Evolutionary conservation across 768 basidiomycete species (phyloP).

Genomic region (Termitomyces sp.): DNA sequence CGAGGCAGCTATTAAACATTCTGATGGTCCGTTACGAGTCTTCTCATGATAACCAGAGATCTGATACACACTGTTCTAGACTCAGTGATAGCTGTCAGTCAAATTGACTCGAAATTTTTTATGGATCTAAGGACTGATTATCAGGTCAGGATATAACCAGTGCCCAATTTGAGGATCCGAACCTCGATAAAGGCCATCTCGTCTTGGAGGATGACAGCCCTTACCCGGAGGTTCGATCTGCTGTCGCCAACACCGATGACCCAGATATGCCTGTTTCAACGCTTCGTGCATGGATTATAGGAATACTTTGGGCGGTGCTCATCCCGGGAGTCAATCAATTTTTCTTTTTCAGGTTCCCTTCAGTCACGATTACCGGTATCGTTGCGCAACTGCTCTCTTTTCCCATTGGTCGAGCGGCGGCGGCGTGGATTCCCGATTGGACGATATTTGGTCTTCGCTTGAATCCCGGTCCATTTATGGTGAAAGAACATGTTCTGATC

Average conservation of each 20-base stretch:
- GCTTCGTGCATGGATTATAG: constrained; percentile 48
- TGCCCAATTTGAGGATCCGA: constrained; percentile 41
- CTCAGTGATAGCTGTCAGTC: constrained; percentile 26
- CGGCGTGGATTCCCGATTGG: constrained; percentile 48
- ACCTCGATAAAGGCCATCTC: constrained; percentile 37
- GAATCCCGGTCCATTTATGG: constrained; percentile 74
- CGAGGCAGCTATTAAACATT: constrained; percentile 13
- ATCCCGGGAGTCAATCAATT: constrained; percentile 54
- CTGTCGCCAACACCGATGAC: constrained; percentile 66
- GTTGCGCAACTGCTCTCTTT: constrained; percentile 71
- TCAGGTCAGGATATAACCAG: constrained; percentile 26
- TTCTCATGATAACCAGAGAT: background rate
- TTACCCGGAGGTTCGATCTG: constrained; percentile 72
- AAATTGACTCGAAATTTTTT: background rate
- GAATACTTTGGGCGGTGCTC: constrained; percentile 48
- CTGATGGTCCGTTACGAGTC: constrained; percentile 21
- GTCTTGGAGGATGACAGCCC: constrained; percentile 65
- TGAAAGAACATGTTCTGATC: constrained; percentile 72
- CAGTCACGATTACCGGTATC: constrained; percentile 36
- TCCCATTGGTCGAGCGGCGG: constrained; percentile 61
- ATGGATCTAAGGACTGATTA: background rate
- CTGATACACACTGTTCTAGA: constrained; percentile 13
- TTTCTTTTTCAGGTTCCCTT: constrained; percentile 51
- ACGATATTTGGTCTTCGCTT: constrained; percentile 56
- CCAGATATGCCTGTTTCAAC: constrained; percentile 54